Evolutionary conservation across 257 asterid species (phyloP).

Genomic region (Solanum infundibuliforme): DNA sequence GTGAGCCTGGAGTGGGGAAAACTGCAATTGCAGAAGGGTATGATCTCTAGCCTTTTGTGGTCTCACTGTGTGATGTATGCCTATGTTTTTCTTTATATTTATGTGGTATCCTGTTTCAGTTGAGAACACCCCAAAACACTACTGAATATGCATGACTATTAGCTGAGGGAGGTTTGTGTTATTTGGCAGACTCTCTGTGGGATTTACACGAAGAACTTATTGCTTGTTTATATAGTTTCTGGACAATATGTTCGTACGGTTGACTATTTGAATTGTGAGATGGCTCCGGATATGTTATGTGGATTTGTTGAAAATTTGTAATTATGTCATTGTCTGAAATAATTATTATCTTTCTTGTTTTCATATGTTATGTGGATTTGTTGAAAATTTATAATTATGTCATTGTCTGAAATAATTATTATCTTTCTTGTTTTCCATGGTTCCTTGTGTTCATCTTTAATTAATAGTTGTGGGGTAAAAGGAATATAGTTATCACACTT

Average conservation of each 20-base stretch:
- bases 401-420: not conserved
- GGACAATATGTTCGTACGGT: not conserved
- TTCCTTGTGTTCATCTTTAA: not conserved
- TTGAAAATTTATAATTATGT: not conserved
- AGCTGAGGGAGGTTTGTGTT: not conserved
- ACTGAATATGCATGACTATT: not conserved
- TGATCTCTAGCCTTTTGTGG: slow-evolving; percentile 6
- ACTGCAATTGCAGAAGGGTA: slow-evolving; percentile 99
- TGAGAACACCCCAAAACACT: not conserved
- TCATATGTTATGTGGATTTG: not conserved
- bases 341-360: not conserved
- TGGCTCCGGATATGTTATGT: not conserved
- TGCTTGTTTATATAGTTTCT: not conserved
- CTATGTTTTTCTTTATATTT: not conserved
- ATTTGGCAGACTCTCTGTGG: not conserved
- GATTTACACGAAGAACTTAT: not conserved
- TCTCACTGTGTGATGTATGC: not conserved
- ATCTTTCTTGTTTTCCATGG: not conserved
- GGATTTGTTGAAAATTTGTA: not conserved
- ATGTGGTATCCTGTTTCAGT: not conserved
- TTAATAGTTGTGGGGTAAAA: not conserved
- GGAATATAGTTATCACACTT: not conserved
- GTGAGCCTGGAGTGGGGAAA: slow-evolving; percentile 99
- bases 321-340: not conserved
- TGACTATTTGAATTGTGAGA: not conserved